phyloP scores from a whole-genome alignment of 805 yeast species.

The Candida ascalaphidarum region DNA sequence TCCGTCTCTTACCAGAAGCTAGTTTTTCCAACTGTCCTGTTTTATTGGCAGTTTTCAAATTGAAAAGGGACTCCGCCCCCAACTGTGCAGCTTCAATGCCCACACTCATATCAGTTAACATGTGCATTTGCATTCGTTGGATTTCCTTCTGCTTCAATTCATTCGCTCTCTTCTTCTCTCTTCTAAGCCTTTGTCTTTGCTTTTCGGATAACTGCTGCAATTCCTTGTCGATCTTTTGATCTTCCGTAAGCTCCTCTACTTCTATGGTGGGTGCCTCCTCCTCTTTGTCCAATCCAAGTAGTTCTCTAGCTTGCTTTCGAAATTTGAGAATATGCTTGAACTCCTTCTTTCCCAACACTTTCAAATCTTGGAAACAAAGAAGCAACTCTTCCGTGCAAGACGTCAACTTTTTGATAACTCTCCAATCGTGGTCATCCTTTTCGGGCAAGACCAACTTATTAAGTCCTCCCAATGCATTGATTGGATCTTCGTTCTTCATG shows the following conservation, averaged over 20 bases:
- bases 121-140: slow-evolving; percentile 88
- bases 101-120: slow-evolving; percentile 86
- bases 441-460: slow-evolving; percentile 57
- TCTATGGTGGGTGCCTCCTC: slow-evolving; percentile 51
- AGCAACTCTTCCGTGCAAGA: slow-evolving; percentile 72
- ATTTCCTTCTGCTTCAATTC: slow-evolving; percentile 84
- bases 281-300: slow-evolving; percentile 56
- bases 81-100: slow-evolving; percentile 86
- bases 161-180: slow-evolving; percentile 77
- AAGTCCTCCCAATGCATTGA: slow-evolving; percentile 68
- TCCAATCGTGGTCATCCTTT: slow-evolving; percentile 58
- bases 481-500: slow-evolving; percentile 74
- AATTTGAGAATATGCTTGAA: slow-evolving; percentile 79
- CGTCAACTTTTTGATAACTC: slow-evolving; percentile 58
- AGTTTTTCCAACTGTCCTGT: slow-evolving; percentile 73
- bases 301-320: slow-evolving; percentile 78
- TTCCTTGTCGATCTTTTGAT: slow-evolving; percentile 83
- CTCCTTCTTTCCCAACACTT: slow-evolving; percentile 91
- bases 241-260: slow-evolving; percentile 72
- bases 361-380: slow-evolving; percentile 83
- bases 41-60: slow-evolving; percentile 76
- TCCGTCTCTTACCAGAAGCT: slow-evolving; percentile 65
- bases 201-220: slow-evolving; percentile 63
- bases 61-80: slow-evolving; percentile 76
- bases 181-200: slow-evolving; percentile 58